Evolutionary conservation across 805 yeast species (phyloP), one percentile per base, ranked within the genome.

Genomic region (Cyberlindnera amylophila): DNA sequence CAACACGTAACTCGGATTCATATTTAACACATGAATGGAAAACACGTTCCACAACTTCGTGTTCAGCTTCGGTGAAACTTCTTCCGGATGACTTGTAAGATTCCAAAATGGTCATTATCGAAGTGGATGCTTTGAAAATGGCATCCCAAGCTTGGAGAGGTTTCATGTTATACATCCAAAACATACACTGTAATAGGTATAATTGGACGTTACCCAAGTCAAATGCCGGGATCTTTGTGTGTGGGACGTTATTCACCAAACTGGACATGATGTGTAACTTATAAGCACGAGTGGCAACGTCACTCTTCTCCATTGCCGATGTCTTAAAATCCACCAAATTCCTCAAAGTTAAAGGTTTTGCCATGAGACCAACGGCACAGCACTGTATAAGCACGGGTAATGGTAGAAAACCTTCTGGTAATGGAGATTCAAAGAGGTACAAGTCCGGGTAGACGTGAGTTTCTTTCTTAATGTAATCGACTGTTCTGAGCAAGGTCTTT

Each of bases 1-100:
- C 59, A 6, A 56, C 61, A 26, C 58, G 41, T 9, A 54, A 27
- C 34, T 56, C 61, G 27, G 51, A 50, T 32, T 56, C 59, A 27
- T 50, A 54, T 41, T 51, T 53, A 16, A 53, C 38, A 42, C 59
- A 56, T 4, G 52, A 47, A 34, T 53, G 51, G 40, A 56, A 56
- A 0, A 52, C 51, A 27, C 55, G 42, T 27, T 53, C 57, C 6
- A 54, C 14, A 1, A 50, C 28, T 24, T 44, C 31, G 32, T 45
- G 45, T 28, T 56, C 50, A 10, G 35, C 11, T 21, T 50, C 51
- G 15, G 51, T 38, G 33, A 56, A 52, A n/a, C 37, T 44, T n/a
- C 36, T 36, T 6, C 45, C 46, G 2, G 55, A 47, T 11, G 46
- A 44, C 34, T 54, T 53, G 24, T 45, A 48, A 17, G 45, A 37